phyloP scores from a whole-genome alignment of 2,329 filamentous ascomycete species.

The Fusarium nematophilum region DNA sequence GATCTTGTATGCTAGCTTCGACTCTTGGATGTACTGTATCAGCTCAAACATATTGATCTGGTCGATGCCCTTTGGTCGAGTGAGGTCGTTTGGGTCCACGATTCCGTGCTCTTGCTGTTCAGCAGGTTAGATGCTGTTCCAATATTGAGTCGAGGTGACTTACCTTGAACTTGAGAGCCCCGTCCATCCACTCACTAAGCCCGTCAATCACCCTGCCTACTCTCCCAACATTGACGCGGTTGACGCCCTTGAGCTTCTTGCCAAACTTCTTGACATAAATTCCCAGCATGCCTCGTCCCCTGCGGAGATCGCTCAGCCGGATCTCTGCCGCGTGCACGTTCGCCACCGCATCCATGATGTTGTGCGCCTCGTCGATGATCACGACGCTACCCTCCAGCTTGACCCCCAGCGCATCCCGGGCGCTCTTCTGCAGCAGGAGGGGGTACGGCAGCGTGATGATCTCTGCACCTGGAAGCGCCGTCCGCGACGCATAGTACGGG shows the following conservation, averaged over 20 bases:
- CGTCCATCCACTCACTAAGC: constrained; percentile 75
- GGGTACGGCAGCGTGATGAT: constrained; percentile 95
- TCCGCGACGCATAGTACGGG: constrained; percentile 94
- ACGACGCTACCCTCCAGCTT: constrained; percentile 89
- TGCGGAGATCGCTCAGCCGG: constrained; percentile 76
- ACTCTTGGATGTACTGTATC: constrained; percentile 87
- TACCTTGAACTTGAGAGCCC: constrained; percentile 62
- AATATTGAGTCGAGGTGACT: constrained; percentile 2
- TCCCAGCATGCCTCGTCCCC: constrained; percentile 79
- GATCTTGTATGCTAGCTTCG: constrained; percentile 92
- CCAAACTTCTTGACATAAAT: constrained; percentile 89
- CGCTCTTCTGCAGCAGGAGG: constrained; percentile 85
- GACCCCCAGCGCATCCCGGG: constrained; percentile 87
- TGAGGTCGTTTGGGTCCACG: constrained; percentile 76
- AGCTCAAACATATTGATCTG: constrained; percentile 95
- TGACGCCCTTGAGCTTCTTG: constrained; percentile 88
- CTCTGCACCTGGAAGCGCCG: constrained; percentile 84
- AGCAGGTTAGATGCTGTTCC: background rate
- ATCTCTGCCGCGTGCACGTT: constrained; percentile 87
- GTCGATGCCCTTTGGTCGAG: constrained; percentile 87
- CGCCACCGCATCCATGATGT: constrained; percentile 94
- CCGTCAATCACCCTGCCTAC: constrained; percentile 86
- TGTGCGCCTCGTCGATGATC: constrained; percentile 98
- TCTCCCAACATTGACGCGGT: constrained; percentile 90
- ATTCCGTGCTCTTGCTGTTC: constrained; percentile 67